These are phyloP conservation scores for Oidiodendron maius DNA, from an alignment of 495 filamentous ascomycete species.

Conservation along the genomic window DNA sequence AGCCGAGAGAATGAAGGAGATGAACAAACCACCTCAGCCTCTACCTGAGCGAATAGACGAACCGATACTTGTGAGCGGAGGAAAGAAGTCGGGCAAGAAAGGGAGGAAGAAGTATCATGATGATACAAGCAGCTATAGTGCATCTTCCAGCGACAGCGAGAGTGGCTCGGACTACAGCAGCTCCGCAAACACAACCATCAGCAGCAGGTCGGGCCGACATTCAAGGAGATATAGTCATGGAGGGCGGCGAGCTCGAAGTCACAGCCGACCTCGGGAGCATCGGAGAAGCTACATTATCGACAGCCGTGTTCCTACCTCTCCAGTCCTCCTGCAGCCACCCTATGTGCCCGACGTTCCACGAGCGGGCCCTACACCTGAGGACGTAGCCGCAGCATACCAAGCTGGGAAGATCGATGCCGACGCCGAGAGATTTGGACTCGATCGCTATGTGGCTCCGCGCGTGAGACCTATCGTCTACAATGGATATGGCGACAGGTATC, in stretches of 20 bases:
- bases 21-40: conserved; percentile 5
- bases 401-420: conserved; percentile 17
- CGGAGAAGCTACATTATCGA: neutral
- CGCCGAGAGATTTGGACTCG: conserved; percentile 9
- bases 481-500: neutral
- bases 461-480: conserved; percentile 11
- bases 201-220: neutral
- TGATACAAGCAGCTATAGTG: conserved; percentile 1
- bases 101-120: conserved; percentile 1
- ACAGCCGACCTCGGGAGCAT: conserved; percentile 4
- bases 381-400: conserved; percentile 17
- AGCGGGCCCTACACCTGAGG: conserved; percentile 1
- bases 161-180: conserved; percentile 10
- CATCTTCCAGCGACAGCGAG: conserved; percentile 1
- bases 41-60: conserved; percentile 6
- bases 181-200: neutral
- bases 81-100: neutral
- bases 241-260: conserved; percentile 26
- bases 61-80: neutral
- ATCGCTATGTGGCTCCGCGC: conserved; percentile 1
- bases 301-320: neutral
- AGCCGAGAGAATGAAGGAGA: conserved; percentile 3
- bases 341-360: conserved; percentile 16
- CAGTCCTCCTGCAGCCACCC: neutral
- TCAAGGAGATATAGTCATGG: conserved; percentile 17